These are phyloP conservation scores for Colletotrichum tropicale DNA, from an alignment of 2,329 filamentous ascomycete species.

Conservation along the genomic window DNA sequence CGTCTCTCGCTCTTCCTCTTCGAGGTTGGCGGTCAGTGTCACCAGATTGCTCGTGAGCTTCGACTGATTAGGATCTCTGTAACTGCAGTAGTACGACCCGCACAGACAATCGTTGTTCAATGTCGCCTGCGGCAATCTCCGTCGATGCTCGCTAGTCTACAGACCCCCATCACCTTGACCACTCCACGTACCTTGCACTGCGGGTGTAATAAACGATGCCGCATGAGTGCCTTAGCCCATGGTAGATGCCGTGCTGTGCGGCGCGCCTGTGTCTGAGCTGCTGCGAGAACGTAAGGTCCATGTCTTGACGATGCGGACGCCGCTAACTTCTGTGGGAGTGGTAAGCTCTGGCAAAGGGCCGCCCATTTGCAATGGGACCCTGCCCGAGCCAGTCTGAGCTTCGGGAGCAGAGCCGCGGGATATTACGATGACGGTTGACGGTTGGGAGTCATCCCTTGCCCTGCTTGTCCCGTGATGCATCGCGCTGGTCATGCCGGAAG, in stretches of 20 bases:
- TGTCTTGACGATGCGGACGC: neutral
- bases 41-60: conserved; percentile 6
- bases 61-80: conserved; percentile 3
- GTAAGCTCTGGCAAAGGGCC: neutral
- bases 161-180: neutral
- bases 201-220: conserved; percentile 5
- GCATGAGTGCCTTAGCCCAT: neutral
- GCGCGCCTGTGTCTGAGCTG: conserved; percentile 11
- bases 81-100: conserved; percentile 1
- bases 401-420: conserved; percentile 18
- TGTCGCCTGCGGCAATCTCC: conserved; percentile 17
- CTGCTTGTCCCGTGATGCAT: neutral
- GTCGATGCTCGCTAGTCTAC: neutral
- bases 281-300: neutral
- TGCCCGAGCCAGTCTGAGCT: conserved; percentile 4
- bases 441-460: neutral
- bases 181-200: conserved; percentile 1
- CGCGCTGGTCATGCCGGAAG: neutral
- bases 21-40: neutral
- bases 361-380: conserved; percentile 1
- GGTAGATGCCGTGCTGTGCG: neutral
- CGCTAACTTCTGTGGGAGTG: neutral
- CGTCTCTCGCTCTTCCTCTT: neutral
- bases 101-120: conserved; percentile 9
- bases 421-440: neutral